Evolutionary conservation across 768 basidiomycete genomes (phyloP), one percentile per base, ranked within the genome.

Genomic region (Leccinum rimulosum): DNA sequence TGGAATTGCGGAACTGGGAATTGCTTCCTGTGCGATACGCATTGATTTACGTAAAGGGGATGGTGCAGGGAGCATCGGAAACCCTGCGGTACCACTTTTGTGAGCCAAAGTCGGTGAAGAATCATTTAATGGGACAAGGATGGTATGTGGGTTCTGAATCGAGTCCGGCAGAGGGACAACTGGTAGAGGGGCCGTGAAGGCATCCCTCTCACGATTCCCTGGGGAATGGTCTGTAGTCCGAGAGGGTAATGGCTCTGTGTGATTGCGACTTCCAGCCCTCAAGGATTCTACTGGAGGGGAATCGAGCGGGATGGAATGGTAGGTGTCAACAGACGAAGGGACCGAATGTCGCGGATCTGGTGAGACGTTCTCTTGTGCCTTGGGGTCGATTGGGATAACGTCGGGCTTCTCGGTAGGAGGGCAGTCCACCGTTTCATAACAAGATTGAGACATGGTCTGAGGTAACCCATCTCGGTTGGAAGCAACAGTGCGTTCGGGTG

Each of bases 41-140:
- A 83, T 80, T 0, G 88, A 89, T 73, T 90, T 91, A 27, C 85
- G 84, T 52, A 89, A 73, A 4, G 87, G 84, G 53, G 85, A 80
- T 2, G 88, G 87, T 4, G 83, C 85, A 25, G 88, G 87, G 31
- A 91, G 77, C n/a, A 77, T 75, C 2, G 88, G 85, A 64, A 89
- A 86, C 43, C 78, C 77, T 0, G 80, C 56, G 8, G 76, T 57
- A 58, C 73, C 75, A 50, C 71, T 68, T 59, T 82, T 86, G 27
- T 78, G 76, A 48, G 67, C 62, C 31, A 72, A 55, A 31, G 55
- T 58, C 12, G 72, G 64, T 4, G 73, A 65, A 3, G 66, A 66
- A 47, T 78, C 76, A 7, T 74, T 76, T 22, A 78, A 66, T 15
- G 76, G 79, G 48, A 77, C 67, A 7, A 63, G 68, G 22, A 71